Evolutionary conservation across 768 basidiomycete species (phyloP), one percentile per base, ranked within the genome.

Genomic region (Mycena filopes): DNA sequence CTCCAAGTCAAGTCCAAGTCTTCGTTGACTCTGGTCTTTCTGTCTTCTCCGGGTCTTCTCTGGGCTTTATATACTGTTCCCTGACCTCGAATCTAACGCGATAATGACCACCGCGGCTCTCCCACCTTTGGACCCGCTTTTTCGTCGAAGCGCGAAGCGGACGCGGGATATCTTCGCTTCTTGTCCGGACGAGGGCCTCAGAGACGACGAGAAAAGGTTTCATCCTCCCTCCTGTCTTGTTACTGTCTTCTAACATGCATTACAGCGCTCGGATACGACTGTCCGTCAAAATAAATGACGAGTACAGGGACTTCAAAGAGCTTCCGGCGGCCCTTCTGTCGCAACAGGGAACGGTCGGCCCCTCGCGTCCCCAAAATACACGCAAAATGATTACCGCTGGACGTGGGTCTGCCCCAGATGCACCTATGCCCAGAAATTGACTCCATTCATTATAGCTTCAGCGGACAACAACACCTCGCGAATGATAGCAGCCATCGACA

Each of bases 301-400:
- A 99, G 80, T 99, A 96, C 77, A 85, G 86, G 49, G 89, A 98
- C 75, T 93, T 85, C 74, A 94, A 92, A 74, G 87, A 90, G 29
- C 87, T 99, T 2, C 97, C 97, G 0, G 78, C 93, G 4, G 87
- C 92, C 1, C 80, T 98, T 36, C 79, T 94, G 31, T 82, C 90
- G 0, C 95, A 98, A 66, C 94, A 95, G 73, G 90, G 89, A 0
- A 83, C 89, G 0, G 88, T 94, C 3, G 93, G 92, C 0, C 96
- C 97, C 1, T 86, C 90, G 43, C 83, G 90, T 40, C 94, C 94
- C 36, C 86, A 83, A 67, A 82, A 84, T 61, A 73, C 82, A 51
- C 80, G 86, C 67, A 93, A 91, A 76, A 83, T 87, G 75, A 89
- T 92, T 69, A 91, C 91, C 9, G 87, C 90, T 25, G 92, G 89